Evolutionary conservation across 345 rosid genomes (phyloP), one percentile per base, ranked within the genome.

Genomic region (Microthlaspi erraticum): DNA sequence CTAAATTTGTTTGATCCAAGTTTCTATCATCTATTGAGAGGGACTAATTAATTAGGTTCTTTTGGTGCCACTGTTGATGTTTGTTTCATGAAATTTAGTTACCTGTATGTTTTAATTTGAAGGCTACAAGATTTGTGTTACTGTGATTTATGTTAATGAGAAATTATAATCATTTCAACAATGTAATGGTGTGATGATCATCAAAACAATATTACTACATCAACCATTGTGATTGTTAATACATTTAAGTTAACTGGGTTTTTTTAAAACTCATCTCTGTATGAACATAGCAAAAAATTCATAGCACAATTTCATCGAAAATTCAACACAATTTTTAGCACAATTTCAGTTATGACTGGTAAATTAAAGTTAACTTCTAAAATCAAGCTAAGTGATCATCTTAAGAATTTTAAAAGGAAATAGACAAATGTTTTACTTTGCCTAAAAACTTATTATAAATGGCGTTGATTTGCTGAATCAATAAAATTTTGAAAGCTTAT

Each of bases 161-260:
- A 20, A 20, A 41, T 26, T 5, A 14, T 61, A 12, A 31, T 32
- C 29, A 38, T 65, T 64, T 55, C 56, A 57, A 10, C 17, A 36
- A 23, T 64, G 12, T 66, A 52, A 56, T 57, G 66, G 52, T 52
- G 51, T 67, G 50, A 14, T 58, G 16, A 66, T 74, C 51, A 68
- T 12, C n/a, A 44, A 29, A 51, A 70, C 9, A 42, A 71, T 42
- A 60, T 32, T 50, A 44, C 7, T 61, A 18, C 37, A 51, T 58
- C 39, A 58, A 57, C 39, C 8, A 54, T 54, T 54, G 13, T 32
- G 13, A 54, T 32, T 32, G 3, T 53, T 31, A 32, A 29, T 11
- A 54, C 20, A 32, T 31, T 53, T 13, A 29, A 29, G 10, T 13
- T 26, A 51, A 8, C 10, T 10, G 16, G 1, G 2, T 3, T 2